Evolutionary conservation across 306 rosid genomes (phyloP).

Genomic region (Pachyrhizus erosus): DNA sequence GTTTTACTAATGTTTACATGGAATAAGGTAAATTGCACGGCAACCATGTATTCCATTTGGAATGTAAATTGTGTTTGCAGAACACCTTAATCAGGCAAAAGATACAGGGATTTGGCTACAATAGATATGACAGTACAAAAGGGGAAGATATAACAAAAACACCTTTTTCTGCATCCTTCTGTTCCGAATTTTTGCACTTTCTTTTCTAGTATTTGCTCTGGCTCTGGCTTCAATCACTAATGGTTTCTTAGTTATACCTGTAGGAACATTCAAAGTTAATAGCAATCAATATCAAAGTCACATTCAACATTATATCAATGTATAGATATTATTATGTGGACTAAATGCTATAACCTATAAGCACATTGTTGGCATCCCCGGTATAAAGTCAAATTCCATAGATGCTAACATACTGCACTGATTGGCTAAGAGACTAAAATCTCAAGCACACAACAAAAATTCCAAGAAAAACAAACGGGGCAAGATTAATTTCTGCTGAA

Average conservation of each 20-base stretch:
- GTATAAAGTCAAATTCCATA: conserved; percentile 5
- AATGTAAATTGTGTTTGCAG: conserved; percentile 11
- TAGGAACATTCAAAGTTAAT: conserved; percentile 34
- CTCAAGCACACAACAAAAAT: conserved; percentile 5
- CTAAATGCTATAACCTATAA: neutral
- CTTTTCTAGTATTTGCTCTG: conserved; percentile 65
- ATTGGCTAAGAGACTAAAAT: neutral
- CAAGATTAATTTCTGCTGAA: neutral
- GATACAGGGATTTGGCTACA: neutral
- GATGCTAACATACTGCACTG: conserved; percentile 1
- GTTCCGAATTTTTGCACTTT: conserved; percentile 71
- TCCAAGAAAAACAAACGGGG: neutral
- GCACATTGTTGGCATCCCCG: neutral
- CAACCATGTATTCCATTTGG: neutral
- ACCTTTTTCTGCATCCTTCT: conserved; percentile 82
- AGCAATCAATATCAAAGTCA: neutral
- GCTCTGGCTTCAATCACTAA: conserved; percentile 67
- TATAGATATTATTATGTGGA: neutral
- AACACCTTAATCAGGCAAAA: conserved; percentile 17
- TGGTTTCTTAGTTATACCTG: conserved; percentile 59
- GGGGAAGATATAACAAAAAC: conserved; percentile 16
- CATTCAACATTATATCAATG: neutral
- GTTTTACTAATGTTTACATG: neutral
- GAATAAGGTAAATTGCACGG: conserved; percentile 23
- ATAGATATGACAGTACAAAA: neutral